Base-by-base conservation (phyloP, 768 basidiomycete genomes). In the Postia placenta region DNA sequence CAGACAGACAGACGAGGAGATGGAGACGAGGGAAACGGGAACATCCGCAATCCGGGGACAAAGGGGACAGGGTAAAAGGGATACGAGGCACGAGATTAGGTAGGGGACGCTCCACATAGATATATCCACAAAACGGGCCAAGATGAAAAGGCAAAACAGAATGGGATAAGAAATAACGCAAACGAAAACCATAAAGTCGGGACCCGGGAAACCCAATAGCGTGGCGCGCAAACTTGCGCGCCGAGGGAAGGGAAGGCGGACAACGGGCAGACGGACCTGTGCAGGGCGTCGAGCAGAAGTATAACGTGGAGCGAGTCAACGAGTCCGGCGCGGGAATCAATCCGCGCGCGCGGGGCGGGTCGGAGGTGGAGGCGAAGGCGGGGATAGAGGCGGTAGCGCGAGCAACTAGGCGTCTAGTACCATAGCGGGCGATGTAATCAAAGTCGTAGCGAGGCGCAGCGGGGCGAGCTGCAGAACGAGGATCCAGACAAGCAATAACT, bases 321-420 rank as follows among this genome's bases (percentile, higher is more conserved):
- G 33, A 9, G 33, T 35, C 33, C n/a, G 33, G 11, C 11, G 9
- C 33, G 9, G 33, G 33, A 35, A n/a, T 35, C 33, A 35, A 35
- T 35, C 33, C 33, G n/a, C 33, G n/a, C 33, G n/a, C 39, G 39
- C 39, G 25, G n/a, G 42, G 28, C 24, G 26, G 26, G 42, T n/a
- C n/a, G n/a, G n/a, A n/a, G 27, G 22, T n/a, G 25, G 42, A 26
- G 15, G 27, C 24, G 42, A 26, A n/a, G 9, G 9, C n/a, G 11
- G 33, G 30, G 30, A 15, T 15, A 33, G 9, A 17, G 15, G n/a
- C 33, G 33, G 38, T 6, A 39, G 17, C 38, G 20, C 30, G 25
- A 7, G 28, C n/a, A 7, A 45, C 45, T 45, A 45, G 33, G 17
- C n/a, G 33, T 45, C 28, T 45, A 45, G 45, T 45, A 45, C 22